Evolutionary conservation across 2,329 filamentous ascomycete genomes (phyloP), one percentile per base, ranked within the genome.

Genomic region (Trichoderma polysporum): DNA sequence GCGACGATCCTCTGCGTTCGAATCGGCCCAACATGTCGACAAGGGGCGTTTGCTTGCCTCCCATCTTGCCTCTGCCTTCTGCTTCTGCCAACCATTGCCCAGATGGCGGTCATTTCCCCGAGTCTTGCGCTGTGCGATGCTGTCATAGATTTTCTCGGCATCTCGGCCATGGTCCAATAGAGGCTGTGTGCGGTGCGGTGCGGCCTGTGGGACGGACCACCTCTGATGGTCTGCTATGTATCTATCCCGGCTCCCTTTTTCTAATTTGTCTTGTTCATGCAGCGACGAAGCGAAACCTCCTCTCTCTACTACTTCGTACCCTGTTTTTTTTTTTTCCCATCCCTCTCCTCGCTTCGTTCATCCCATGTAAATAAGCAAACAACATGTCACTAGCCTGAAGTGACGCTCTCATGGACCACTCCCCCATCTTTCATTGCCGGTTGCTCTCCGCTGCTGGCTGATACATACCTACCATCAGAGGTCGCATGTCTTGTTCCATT

Each of bases 61-160:
- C 49, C 49, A 4, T n/a, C n/a, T n/a, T n/a, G 9, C 19, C 17
- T 41, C 17, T n/a, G 25, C 22, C 17, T 13, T 39, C 53, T 25
- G 33, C 3, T 10, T 53, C 17, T 7, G 22, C 53, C 33, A 39
- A 9, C 53, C 53, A 37, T 39, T 56, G 17, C 3, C 37, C 50
- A 64, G 13, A 22, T 35, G 27, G 29, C 37, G 13, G 60, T 17
- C 17, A 47, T 13, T 22, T 15, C 37, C 31, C 27, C 56, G 39
- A 13, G 31, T 27, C 10, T 9, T 19, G n/a, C 22, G 49, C 59
- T 54, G 60, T 54, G 60, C 29, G 60, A 64, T 64, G 60, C 50
- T 50, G 60, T 64, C 60, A 64, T 64, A 39, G 60, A 64, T 41
- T 63, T 22, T 53, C 49, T 54, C 60, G 60, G 60, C 60, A 45